Evolutionary conservation across 1,284 basidiomycete species (phyloP), one percentile per base, ranked within the genome.

Genomic region (Xerocomus cyaneibrunnescens): DNA sequence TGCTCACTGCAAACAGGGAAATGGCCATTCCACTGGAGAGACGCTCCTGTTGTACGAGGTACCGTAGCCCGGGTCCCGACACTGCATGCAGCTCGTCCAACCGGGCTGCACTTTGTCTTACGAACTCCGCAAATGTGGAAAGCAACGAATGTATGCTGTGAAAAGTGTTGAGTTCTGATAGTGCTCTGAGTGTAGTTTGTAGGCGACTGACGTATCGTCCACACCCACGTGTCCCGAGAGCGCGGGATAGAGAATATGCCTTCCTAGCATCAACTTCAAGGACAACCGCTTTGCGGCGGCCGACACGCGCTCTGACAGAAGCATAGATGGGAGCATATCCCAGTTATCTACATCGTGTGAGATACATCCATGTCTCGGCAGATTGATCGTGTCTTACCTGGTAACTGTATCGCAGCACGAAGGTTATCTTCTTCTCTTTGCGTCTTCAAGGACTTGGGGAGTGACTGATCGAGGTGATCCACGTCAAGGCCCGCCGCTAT

Each of bases 391-490:
- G 27, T 19, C 37, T 55, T 65, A 85, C 88, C 75, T 50, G 88
- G 87, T 16, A 90, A 66, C 57, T 89, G 86, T 17, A 77, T 69
- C 2, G 83, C 80, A 38, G 84, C 84, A 36, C 74, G 74, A 27
- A 87, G 61, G 47, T 66, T 68, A 51, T 81, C 77, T 17, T 79
- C 75, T 31, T 79, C 74, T 49, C 71, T 72, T 43, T 78, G 75
- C 27, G 56, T 64, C 48, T 58, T 61, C 50, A 84, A 60, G 44
- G 62, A 66, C 16, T 67, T 55, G 7, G 71, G 61, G 31, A 64
- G 50, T n/a, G 51, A 44, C 4, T 54, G 37, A 16, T 58, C 50
- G 5, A 54, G 39, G 9, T 51, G 40, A 30, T 59, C 48, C 19
- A 46, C 44, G 21, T 59, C 55, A 22, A 68, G 57, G 4, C 73